A percentile compares a stretch with the other conserved stretches of the same genome.
These are phyloP conservation scores for Jimgerdemannia flammicorona DNA, from an alignment of 192 early-diverging fungal species.

Conservation along the genomic window DNA sequence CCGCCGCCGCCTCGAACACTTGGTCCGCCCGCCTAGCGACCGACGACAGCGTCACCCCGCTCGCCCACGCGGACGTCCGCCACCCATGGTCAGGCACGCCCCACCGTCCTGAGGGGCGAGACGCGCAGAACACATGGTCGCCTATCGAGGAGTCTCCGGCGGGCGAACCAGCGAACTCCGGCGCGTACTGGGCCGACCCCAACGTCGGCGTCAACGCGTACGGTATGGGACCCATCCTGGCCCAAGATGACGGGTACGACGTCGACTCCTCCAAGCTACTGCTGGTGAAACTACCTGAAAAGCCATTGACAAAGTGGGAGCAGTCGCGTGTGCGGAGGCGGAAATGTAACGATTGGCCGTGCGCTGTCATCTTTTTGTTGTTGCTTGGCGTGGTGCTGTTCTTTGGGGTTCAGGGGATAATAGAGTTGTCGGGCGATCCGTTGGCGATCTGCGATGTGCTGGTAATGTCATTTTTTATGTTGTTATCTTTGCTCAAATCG, in stretches of 20 bases:
- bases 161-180: neutral
- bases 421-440: neutral
- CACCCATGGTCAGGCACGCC: neutral
- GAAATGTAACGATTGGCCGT: neutral
- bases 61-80: too few species aligned
- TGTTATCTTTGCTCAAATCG: neutral
- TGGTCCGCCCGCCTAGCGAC: neutral
- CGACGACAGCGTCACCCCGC: too few species aligned
- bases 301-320: neutral
- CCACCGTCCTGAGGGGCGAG: neutral
- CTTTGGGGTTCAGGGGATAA: neutral
- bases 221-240: neutral
- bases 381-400: neutral
- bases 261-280: neutral
- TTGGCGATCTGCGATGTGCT: neutral
- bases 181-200: neutral
- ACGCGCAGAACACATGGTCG: neutral
- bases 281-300: neutral
- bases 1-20: neutral
- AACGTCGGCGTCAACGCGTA: neutral
- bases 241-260: neutral
- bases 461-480: neutral
- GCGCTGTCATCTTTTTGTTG: neutral
- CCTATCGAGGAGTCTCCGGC: neutral
- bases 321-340: neutral